phyloP scores from a whole-genome alignment of 78 protist species.

The Cavenderia fasciculata region DNA sequence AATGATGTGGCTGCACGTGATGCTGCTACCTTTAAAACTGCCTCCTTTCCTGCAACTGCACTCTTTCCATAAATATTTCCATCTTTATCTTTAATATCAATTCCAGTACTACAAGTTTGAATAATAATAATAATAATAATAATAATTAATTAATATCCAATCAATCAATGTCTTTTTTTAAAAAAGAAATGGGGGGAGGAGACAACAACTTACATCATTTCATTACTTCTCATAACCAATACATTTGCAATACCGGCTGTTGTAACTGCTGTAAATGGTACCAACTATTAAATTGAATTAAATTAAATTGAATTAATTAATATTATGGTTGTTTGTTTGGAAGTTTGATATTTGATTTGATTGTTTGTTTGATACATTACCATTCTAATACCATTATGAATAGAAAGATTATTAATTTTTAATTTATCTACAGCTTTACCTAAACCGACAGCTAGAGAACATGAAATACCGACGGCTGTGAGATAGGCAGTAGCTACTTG shows the following conservation, averaged over 20 bases:
- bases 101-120: conserved; percentile 65
- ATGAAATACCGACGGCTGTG: conserved; percentile 78
- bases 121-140: no score
- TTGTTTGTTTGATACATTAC: no score
- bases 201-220: conserved; percentile 33
- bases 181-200: neutral
- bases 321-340: neutral
- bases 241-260: conserved; percentile 82
- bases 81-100: conserved; percentile 60
- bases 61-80: conserved; percentile 45
- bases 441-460: conserved; percentile 78
- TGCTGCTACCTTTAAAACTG: conserved; percentile 66
- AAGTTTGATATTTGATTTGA: no score
- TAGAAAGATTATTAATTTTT: neutral
- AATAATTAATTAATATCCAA: neutral
- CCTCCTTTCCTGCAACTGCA: conserved; percentile 56
- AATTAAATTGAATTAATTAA: neutral
- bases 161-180: neutral
- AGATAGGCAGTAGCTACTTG: conserved; percentile 42
- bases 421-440: conserved; percentile 61
- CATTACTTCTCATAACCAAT: conserved; percentile 78
- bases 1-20: conserved; percentile 64
- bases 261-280: conserved; percentile 81
- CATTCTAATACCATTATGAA: conserved; percentile 41
- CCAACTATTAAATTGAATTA: conserved; percentile 19